A percentile compares a stretch with the other conserved stretches of the same genome.
These are phyloP conservation scores for Zygoascus hellenicus DNA, from an alignment of 1,139 yeast genomes.

Conservation along the genomic window DNA sequence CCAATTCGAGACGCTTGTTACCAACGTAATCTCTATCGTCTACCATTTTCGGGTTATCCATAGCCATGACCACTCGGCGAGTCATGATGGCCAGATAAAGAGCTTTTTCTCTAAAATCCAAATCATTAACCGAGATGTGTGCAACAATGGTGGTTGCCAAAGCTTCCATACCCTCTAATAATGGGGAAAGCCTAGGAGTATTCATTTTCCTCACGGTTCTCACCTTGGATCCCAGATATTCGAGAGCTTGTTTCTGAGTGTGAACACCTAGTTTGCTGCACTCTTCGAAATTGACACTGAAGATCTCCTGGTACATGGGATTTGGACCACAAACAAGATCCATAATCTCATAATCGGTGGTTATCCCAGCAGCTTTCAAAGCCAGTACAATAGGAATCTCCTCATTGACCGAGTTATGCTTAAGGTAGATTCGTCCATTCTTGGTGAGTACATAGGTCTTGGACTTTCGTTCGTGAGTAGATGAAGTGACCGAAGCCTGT, in stretches of 20 bases:
- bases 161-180: conserved; percentile 97
- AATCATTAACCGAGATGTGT: conserved; percentile 77
- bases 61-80: conserved; percentile 90
- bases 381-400: conserved; percentile 93
- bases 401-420: conserved; percentile 91
- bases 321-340: conserved; percentile 91
- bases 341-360: conserved; percentile 87
- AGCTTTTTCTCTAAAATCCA: conserved; percentile 92
- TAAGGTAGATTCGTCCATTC: conserved; percentile 79
- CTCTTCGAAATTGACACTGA: conserved; percentile 91
- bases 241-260: conserved; percentile 92
- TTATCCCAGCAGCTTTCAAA: conserved; percentile 91
- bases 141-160: conserved; percentile 95
- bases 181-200: conserved; percentile 68
- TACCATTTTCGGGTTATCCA: conserved; percentile 90
- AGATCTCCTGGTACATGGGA: conserved; percentile 81
- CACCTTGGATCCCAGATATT: conserved; percentile 83
- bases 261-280: conserved; percentile 79
- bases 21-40: conserved; percentile 99
- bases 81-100: conserved; percentile 95
- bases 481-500: conserved; percentile 95
- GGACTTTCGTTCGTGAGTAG: conserved; percentile 96
- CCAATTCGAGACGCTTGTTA: conserved; percentile 92
- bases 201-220: conserved; percentile 85
- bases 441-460: conserved; percentile 93